These are phyloP conservation scores for Ascochyta clinopodiicola DNA, from an alignment of 2,329 filamentous ascomycete genomes.

Conservation along the genomic window DNA sequence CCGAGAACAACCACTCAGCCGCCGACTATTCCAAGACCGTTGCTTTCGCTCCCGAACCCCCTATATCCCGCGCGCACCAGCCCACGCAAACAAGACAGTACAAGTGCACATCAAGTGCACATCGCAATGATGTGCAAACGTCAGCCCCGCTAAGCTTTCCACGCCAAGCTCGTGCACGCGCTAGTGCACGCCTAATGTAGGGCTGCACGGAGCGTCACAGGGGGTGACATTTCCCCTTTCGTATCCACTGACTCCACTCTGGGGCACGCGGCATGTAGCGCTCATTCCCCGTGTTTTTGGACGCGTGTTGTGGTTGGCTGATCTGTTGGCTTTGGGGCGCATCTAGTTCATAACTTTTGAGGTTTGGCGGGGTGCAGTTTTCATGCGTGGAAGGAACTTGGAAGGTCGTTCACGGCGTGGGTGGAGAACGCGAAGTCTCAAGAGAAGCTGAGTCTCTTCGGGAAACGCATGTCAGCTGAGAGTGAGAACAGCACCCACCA, in stretches of 20 bases:
- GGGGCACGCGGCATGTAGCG: constrained; percentile 7
- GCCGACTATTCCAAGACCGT: too few relatives aligned
- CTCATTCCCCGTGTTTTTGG: constrained; percentile 1
- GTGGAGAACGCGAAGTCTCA: not conserved
- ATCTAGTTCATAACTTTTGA: not conserved
- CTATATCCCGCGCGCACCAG: not conserved
- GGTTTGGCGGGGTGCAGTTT: not conserved
- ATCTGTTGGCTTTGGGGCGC: not conserved
- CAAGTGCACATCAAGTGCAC: too few relatives aligned
- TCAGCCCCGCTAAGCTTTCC: constrained; percentile 8
- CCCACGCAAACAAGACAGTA: not conserved
- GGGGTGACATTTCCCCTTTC: constrained; percentile 11
- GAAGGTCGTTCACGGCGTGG: too few relatives aligned
- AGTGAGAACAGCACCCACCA: not conserved
- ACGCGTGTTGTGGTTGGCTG: not conserved
- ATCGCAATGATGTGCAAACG: not conserved
- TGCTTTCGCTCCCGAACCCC: not conserved
- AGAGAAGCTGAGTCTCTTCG: not conserved
- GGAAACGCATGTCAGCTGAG: not conserved
- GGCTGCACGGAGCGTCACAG: constrained; percentile 7
- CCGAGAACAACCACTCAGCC: too few relatives aligned
- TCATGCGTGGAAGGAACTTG: not conserved
- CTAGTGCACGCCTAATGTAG: constrained; percentile 4
- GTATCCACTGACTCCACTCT: constrained; percentile 1
- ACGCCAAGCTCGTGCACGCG: constrained; percentile 11